These are phyloP conservation scores for Ceratocystis huliohia DNA, from an alignment of 2,329 filamentous ascomycete genomes.

Conservation along the genomic window DNA sequence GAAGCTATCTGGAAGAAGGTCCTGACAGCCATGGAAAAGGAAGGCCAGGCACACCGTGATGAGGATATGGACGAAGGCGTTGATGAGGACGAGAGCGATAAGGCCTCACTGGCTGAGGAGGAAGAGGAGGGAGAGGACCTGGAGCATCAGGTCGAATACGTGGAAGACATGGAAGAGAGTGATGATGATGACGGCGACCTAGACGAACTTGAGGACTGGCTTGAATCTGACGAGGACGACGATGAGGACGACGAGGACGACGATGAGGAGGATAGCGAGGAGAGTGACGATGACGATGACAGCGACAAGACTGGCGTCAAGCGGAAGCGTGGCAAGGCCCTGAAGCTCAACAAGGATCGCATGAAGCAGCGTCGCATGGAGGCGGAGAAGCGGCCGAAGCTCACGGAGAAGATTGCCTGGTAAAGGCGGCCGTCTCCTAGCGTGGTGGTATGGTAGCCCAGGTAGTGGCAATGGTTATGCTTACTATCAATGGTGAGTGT, in stretches of 20 bases:
- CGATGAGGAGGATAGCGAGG: slow-evolving; percentile 45
- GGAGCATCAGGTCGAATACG: slow-evolving; percentile 75
- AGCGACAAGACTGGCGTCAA: slow-evolving; percentile 47
- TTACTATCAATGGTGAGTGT: background rate
- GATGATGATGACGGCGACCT: slow-evolving; percentile 72
- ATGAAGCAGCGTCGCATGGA: slow-evolving; percentile 42
- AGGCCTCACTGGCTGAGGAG: slow-evolving; percentile 40
- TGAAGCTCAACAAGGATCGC: slow-evolving; percentile 35
- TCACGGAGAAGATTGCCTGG: slow-evolving; percentile 35
- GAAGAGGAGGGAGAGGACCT: slow-evolving; percentile 78
- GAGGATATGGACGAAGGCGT: slow-evolving; percentile 82
- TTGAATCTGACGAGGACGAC: slow-evolving; percentile 43
- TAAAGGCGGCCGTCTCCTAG: slow-evolving; percentile 22
- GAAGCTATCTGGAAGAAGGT: slow-evolving; percentile 97
- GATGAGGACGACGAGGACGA: slow-evolving; percentile 49
- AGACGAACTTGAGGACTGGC: slow-evolving; percentile 70
- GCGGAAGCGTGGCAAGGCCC: slow-evolving; percentile 39
- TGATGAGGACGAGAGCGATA: slow-evolving; percentile 53
- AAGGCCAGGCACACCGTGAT: slow-evolving; percentile 70
- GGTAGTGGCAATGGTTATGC: background rate
- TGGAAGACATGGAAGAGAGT: slow-evolving; percentile 78
- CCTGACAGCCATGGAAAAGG: slow-evolving; percentile 74
- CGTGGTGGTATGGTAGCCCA: background rate
- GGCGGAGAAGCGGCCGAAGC: slow-evolving; percentile 39
- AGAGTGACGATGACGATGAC: slow-evolving; percentile 41